A percentile compares a stretch with the other conserved stretches of the same genome.
phyloP scores from a whole-genome alignment of 1,139 yeast genomes.

The Hansenula lynferdii region DNA sequence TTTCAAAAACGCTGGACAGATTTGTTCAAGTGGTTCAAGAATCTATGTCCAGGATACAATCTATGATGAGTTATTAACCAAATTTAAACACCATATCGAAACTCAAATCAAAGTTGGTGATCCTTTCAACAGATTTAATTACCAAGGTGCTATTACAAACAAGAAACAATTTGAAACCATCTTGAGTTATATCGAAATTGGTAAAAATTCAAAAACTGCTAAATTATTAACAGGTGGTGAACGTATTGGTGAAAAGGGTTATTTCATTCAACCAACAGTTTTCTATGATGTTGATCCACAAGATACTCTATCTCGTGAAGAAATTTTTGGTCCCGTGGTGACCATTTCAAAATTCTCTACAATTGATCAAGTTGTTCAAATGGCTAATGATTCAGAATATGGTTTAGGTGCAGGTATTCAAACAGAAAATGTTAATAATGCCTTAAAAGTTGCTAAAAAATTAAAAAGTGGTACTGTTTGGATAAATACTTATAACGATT shows the following conservation, averaged over 20 bases:
- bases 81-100: constrained; percentile 54
- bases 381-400: constrained; percentile 64
- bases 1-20: constrained; percentile 81
- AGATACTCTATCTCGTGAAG: constrained; percentile 49
- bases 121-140: constrained; percentile 62
- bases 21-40: constrained; percentile 85
- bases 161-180: constrained; percentile 68
- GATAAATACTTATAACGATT: constrained; percentile 74
- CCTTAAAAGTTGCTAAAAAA: constrained; percentile 53
- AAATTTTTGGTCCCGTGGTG: constrained; percentile 74
- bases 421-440: constrained; percentile 49
- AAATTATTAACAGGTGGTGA: constrained; percentile 68
- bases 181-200: constrained; percentile 63
- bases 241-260: constrained; percentile 55
- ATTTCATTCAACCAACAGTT: constrained; percentile 62
- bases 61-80: constrained; percentile 58
- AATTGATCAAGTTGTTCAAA: constrained; percentile 55
- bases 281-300: constrained; percentile 55
- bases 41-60: constrained; percentile 71
- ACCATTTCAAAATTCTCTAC: constrained; percentile 60
- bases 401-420: constrained; percentile 85
- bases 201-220: constrained; percentile 69
- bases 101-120: constrained; percentile 56
- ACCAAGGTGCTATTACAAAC: constrained; percentile 74
- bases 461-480: constrained; percentile 71